Evolutionary conservation across 169 alveolate species (phyloP), one percentile per base, ranked within the genome.

Genomic region (Plasmodium fragile): DNA sequence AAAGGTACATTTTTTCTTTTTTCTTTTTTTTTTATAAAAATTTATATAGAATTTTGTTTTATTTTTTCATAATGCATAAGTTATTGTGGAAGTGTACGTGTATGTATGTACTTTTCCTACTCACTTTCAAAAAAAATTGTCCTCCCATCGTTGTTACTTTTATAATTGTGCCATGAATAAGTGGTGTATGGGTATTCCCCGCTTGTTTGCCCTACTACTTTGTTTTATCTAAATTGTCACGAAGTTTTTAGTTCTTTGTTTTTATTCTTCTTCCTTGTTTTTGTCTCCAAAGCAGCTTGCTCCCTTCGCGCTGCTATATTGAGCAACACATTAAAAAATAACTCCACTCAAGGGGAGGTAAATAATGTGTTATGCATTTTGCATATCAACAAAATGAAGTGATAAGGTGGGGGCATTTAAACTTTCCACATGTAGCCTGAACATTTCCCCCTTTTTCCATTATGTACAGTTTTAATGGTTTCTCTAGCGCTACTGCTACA

Each of bases 31-130:
- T 65, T 65, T 65, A 22, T 65, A 22, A 39, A 75, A 75, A 39
- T 78, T 13, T 41, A 41, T 78, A 78, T n/a, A 41, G 39, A 78
- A 78, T 39, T 41, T 5, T 78, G n/a, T 16, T 78, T 78, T 78
- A 41, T 78, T n/a, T 78, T 78, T 43, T 78, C 83, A 41, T 6
- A 41, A 41, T 43, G 39, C 55, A 39, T 4, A 41, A 41, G 30
- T 78, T 4, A n/a, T n/a, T 36, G 0, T 25, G 32, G 39, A 25
- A n/a, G 55, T 41, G 83, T 30, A 78, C 53, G 18, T 30, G 30
- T 43, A 78, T 41, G 49, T 39, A 34, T 32, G 10, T 41, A 25
- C 34, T 41, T 30, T 18, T 41, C n/a, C 32, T 22, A 49, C 4
- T 65, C 75, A 1, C 16, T 65, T 65, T 22, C 75, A 65, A 25